Base-by-base conservation (phyloP, 352 stramenopile genomes). In the Phytophthora boehmeriae region DNA sequence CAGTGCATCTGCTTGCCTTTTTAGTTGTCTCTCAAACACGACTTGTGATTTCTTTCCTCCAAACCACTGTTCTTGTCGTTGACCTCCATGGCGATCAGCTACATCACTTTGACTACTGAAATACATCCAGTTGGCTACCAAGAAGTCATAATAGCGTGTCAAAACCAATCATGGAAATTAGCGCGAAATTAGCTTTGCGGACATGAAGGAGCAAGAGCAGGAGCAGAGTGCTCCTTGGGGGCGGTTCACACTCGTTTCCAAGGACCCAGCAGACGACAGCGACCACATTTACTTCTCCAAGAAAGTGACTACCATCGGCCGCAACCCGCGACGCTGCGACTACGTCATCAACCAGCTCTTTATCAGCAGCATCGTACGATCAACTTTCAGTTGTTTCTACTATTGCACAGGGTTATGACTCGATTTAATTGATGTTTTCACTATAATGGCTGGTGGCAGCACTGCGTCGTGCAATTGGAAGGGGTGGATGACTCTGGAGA, bases 211-310 rank as follows among this genome's bases (percentile, higher is more conserved):
- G 27, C 20, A 10, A 8, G 47, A 38, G 25, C 42, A 54, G 41
- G 45, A 60, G 5, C 10, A 38, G 23, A n/a, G 9, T 28, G 39
- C 51, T 38, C 69, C 78, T 11, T 91, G 81, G 84, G 83, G 69
- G 10, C 74, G 84, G 27, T 86, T 93, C 64, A 75, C 58, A 51
- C 64, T 88, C 48, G 64, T 93, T 8, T 89, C 83, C 4, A 80
- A 80, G 55, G 67, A 90, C 0, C 64, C 60, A 4, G 68, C 73
- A 9, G 63, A 69, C 2, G 79, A 92, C 50, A 78, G 44, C 25
- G 79, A 92, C 61, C 79, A 90, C 59, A 66, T 92, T 27, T 84
- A 88, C 62, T 89, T 92, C 49, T 63, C 48, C 14, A 59, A 59
- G 9, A 66, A 62, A 50, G 41, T 42, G 43, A 84, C 80, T 36